Percentiles rank a stretch among this genome's conserved stretches.
Evolutionary conservation across 305 asterid genomes (phyloP).

Genomic region (Fraxinus xanthoxyloides): DNA sequence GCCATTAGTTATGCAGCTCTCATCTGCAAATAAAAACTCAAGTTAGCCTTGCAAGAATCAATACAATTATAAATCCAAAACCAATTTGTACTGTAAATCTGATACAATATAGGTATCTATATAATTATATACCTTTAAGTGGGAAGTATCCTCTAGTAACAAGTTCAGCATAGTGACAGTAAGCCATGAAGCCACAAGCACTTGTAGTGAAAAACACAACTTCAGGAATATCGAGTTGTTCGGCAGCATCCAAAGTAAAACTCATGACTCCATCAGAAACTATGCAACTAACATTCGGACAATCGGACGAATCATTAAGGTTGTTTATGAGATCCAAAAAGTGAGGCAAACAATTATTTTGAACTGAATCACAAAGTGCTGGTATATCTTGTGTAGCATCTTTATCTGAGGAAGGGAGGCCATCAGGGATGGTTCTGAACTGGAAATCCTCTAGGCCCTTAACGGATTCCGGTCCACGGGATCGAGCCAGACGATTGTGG

Average conservation of each 20-base stretch:
- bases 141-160: conserved; percentile 42
- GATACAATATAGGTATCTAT: background rate
- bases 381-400: background rate
- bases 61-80: background rate
- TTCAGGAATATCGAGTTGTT: conserved; percentile 43
- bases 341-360: background rate
- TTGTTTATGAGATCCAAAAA: background rate
- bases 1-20: conserved; percentile 38
- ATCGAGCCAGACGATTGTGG: background rate
- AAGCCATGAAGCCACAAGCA: conserved; percentile 51
- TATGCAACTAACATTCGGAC: background rate
- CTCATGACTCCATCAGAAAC: conserved; percentile 47
- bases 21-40: conserved; percentile 28
- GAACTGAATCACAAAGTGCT: background rate
- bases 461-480: background rate
- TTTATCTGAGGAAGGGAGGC: background rate
- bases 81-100: background rate
- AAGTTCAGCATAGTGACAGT: conserved; percentile 41
- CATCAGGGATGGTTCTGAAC: background rate
- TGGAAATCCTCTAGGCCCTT: background rate
- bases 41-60: background rate
- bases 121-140: conserved; percentile 34
- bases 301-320: background rate
- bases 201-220: conserved; percentile 51
- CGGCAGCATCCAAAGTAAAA: conserved; percentile 56